Conservation (phyloP, 1,284 basidiomycete species). For the Blastosporella zonata region DNA sequence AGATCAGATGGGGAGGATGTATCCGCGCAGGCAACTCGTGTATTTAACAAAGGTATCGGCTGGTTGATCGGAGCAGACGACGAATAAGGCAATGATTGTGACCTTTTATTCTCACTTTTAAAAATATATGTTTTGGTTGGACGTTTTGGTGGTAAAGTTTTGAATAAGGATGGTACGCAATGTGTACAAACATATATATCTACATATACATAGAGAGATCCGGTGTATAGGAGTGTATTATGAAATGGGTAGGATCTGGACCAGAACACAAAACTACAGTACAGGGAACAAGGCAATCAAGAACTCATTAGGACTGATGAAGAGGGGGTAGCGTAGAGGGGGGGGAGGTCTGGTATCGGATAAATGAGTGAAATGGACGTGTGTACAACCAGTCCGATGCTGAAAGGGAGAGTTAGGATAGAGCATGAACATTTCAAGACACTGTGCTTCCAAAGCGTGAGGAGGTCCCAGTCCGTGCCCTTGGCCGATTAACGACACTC, state of each 20-base stretch:
- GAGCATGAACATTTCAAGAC: conserved; percentile 25
- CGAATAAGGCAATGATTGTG: conserved; percentile 2
- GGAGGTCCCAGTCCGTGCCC: conserved; percentile 57
- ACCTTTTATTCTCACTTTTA: neutral
- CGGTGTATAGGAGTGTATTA: conserved; percentile 11
- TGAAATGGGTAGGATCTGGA: conserved; percentile 7
- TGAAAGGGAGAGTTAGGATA: neutral
- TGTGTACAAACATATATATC: conserved; percentile 1
- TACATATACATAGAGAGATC: conserved; percentile 9
- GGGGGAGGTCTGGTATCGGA: conserved; percentile 6
- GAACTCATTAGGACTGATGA: conserved; percentile 9
- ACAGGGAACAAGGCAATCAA: conserved; percentile 7
- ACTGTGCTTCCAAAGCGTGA: conserved; percentile 58
- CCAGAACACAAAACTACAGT: conserved; percentile 9
- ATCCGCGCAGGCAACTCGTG: conserved; percentile 67
- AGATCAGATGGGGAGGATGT: conserved; percentile 56
- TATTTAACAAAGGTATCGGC: conserved; percentile 77
- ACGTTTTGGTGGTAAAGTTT: neutral
- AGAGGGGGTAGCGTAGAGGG: conserved; percentile 10
- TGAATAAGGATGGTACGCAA: neutral
- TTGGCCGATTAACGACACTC: conserved; percentile 63
- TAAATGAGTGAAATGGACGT: conserved; percentile 12
- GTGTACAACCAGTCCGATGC: conserved; percentile 12
- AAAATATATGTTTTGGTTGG: too few species aligned
- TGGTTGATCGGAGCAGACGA: conserved; percentile 85